These are phyloP conservation scores for Trichocladium uniseriatum DNA, from an alignment of 495 filamentous ascomycete species.

Conservation along the genomic window DNA sequence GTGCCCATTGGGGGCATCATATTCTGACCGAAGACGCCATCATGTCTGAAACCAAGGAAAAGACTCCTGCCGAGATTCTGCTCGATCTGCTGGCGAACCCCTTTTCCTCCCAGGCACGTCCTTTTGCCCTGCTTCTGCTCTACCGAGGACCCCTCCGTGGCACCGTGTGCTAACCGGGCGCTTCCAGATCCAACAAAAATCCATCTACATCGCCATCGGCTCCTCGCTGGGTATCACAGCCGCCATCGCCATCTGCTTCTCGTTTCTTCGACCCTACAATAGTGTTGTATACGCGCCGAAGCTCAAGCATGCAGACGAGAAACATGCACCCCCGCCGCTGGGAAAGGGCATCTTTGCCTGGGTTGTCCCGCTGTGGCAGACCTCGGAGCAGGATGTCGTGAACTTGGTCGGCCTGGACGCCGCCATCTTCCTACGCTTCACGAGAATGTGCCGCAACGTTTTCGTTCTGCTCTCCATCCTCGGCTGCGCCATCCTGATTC, in stretches of 20 bases:
- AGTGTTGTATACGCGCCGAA: conserved; percentile 89
- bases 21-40: background rate
- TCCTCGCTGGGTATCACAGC: conserved; percentile 69
- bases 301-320: conserved; percentile 82
- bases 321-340: conserved; percentile 85
- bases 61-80: conserved; percentile 27
- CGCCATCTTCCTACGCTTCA: conserved; percentile 78
- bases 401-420: conserved; percentile 82
- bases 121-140: too few species aligned
- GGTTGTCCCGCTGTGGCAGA: conserved; percentile 65
- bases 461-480: conserved; percentile 65
- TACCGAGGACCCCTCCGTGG: background rate
- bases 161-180: background rate
- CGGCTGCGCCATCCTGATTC: conserved; percentile 73
- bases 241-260: conserved; percentile 70
- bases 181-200: conserved; percentile 25
- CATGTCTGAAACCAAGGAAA: conserved; percentile 17
- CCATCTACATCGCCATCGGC: conserved; percentile 70
- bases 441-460: conserved; percentile 85
- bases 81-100: conserved; percentile 40
- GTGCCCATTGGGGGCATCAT: conserved; percentile 8
- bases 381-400: conserved; percentile 66
- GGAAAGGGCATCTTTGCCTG: conserved; percentile 81
- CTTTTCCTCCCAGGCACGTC: conserved; percentile 37
- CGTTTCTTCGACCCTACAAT: conserved; percentile 81